A percentile compares a stretch with the other conserved stretches of the same genome.
These are phyloP conservation scores for Flaveria sonorensis DNA, from an alignment of 129 eudicot species.

Conservation along the genomic window DNA sequence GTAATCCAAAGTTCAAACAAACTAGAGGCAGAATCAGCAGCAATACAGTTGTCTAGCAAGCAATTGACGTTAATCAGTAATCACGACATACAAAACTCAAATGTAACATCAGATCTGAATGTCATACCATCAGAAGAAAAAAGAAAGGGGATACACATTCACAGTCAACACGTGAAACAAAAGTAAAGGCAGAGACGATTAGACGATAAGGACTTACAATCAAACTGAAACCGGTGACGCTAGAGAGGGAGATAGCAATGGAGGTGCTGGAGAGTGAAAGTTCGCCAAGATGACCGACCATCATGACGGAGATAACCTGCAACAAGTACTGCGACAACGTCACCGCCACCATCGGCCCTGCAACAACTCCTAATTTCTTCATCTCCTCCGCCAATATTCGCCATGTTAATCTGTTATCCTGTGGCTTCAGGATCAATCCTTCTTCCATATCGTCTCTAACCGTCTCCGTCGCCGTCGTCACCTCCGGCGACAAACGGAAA, in stretches of 20 bases:
- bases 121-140: not conserved
- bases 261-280: constrained; percentile 79
- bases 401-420: constrained; percentile 35
- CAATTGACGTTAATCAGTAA: not conserved
- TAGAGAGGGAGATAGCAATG: constrained; percentile 65
- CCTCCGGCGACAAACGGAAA: constrained; percentile 6
- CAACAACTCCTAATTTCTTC: constrained; percentile 56
- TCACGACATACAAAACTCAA: too few species aligned
- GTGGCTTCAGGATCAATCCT: constrained; percentile 31
- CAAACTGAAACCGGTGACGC: constrained; percentile 80
- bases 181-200: not conserved
- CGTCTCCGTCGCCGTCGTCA: constrained; percentile 17
- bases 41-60: not conserved
- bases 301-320: constrained; percentile 60
- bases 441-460: constrained; percentile 44
- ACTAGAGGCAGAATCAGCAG: not conserved
- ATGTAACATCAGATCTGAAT: not conserved
- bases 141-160: not conserved
- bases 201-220: constrained; percentile 44
- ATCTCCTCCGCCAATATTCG: constrained; percentile 46
- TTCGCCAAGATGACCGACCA: constrained; percentile 89
- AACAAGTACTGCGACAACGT: constrained; percentile 55
- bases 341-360: constrained; percentile 83
- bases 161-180: constrained; percentile 6
- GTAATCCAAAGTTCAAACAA: not conserved